Evolutionary conservation across 768 basidiomycete species (phyloP).

Genomic region (Panus rudis): DNA sequence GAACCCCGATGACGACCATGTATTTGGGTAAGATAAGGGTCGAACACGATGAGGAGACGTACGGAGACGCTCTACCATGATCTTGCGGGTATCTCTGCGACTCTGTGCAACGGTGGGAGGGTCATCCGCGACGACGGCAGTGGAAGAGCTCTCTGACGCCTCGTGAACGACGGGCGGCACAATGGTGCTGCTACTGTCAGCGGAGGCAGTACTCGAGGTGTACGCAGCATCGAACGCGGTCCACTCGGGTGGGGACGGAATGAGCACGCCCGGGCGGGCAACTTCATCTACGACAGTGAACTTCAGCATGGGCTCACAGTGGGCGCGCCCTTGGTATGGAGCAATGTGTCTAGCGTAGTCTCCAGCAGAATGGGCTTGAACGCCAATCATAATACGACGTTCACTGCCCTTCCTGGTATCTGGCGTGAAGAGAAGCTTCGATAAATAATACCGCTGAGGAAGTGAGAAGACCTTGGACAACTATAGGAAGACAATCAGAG

Average conservation of each 20-base stretch:
- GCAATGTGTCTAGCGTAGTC: slow-evolving; percentile 50
- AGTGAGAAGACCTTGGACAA: slow-evolving; percentile 67
- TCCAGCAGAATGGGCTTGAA: slow-evolving; percentile 48
- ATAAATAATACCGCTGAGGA: slow-evolving; percentile 51
- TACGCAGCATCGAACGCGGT: neutral
- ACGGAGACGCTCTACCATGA: too few relatives aligned
- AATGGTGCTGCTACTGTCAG: neutral
- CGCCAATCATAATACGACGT: slow-evolving; percentile 51
- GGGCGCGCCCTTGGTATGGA: slow-evolving; percentile 44
- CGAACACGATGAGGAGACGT: too few relatives aligned
- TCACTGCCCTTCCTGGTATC: slow-evolving; percentile 23
- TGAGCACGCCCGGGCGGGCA: too few relatives aligned
- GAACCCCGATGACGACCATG: too few relatives aligned
- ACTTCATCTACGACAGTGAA: slow-evolving; percentile 56
- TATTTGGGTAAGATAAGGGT: too few relatives aligned
- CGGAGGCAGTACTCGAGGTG: neutral
- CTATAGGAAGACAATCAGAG: slow-evolving; percentile 28
- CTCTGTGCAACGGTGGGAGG: too few relatives aligned
- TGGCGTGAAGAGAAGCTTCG: slow-evolving; percentile 56
- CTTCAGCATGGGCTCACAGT: slow-evolving; percentile 52
- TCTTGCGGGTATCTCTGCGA: too few relatives aligned
- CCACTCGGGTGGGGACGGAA: neutral
- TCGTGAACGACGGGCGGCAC: neutral
- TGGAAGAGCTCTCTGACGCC: neutral
- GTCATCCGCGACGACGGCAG: neutral